Evolutionary conservation across 164 flowering plant species (phyloP).

Genomic region (Nelumbo lutea): DNA sequence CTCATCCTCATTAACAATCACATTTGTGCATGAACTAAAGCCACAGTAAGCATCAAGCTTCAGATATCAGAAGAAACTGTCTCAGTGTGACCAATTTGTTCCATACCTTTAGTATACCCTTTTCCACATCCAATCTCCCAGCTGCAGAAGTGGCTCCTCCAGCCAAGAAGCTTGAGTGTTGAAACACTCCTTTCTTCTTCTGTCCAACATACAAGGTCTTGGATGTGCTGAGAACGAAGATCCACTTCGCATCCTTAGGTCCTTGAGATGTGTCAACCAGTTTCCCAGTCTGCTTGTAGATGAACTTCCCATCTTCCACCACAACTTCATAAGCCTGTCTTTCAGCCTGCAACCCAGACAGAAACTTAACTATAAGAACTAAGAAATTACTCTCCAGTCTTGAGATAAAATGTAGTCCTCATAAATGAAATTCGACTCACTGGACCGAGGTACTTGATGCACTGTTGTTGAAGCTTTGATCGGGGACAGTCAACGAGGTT

Average conservation of each 20-base stretch:
- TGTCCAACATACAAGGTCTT: constrained; percentile 67
- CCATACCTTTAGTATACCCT: constrained; percentile 71
- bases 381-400: background rate
- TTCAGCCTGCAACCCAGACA: constrained; percentile 47
- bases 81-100: background rate
- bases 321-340: constrained; percentile 68
- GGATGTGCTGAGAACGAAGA: constrained; percentile 87
- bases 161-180: constrained; percentile 96
- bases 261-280: constrained; percentile 59
- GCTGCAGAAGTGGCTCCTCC: constrained; percentile 97
- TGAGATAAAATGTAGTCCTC: background rate
- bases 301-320: constrained; percentile 54
- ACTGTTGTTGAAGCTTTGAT: constrained; percentile 77
- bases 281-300: constrained; percentile 48
- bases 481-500: constrained; percentile 66
- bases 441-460: constrained; percentile 93
- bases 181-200: constrained; percentile 85
- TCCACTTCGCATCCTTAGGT: constrained; percentile 72
- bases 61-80: background rate
- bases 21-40: background rate
- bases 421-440: constrained; percentile 34
- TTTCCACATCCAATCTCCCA: constrained; percentile 67
- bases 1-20: background rate
- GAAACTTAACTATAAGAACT: background rate
- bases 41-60: background rate